Evolutionary conservation across 257 asterid species (phyloP).

Genomic region (Capsicum chinense): DNA sequence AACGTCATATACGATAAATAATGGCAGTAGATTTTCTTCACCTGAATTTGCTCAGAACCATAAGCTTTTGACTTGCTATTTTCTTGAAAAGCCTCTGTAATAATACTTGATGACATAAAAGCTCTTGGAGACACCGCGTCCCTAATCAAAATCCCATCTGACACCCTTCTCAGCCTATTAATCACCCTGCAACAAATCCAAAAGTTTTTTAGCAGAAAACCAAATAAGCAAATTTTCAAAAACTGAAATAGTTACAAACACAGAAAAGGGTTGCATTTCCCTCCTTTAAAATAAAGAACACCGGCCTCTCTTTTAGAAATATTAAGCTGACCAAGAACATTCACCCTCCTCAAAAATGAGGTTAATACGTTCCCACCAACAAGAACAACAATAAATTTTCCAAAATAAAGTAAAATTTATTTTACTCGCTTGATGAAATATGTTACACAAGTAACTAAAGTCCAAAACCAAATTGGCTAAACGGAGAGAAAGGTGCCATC

Average conservation of each 20-base stretch:
- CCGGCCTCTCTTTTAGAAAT: not conserved
- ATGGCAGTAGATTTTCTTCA: conserved; percentile 31
- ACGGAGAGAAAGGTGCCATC: not conserved
- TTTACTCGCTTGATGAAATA: not conserved
- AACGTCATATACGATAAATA: conserved; percentile 1
- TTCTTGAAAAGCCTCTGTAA: conserved; percentile 65
- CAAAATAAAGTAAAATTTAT: not conserved
- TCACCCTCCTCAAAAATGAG: not conserved
- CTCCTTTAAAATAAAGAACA: conserved; percentile 5
- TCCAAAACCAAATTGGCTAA: not conserved
- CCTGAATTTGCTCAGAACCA: conserved; percentile 99
- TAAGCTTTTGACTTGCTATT: conserved; percentile 62
- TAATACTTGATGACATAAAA: conserved; percentile 73
- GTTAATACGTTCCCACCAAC: not conserved
- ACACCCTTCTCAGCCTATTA: conserved; percentile 51
- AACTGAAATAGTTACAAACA: conserved; percentile 8
- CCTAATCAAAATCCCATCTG: conserved; percentile 45
- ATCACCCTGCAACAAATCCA: conserved; percentile 51
- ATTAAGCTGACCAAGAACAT: conserved; percentile 18
- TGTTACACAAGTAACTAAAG: not conserved
- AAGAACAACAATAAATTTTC: not conserved
- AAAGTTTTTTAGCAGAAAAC: conserved; percentile 14
- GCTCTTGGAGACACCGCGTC: conserved; percentile 60
- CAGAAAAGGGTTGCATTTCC: not conserved
- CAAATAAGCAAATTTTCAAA: not conserved